phyloP scores from a whole-genome alignment of 768 basidiomycete species.

The Boletus tomentosulus region DNA sequence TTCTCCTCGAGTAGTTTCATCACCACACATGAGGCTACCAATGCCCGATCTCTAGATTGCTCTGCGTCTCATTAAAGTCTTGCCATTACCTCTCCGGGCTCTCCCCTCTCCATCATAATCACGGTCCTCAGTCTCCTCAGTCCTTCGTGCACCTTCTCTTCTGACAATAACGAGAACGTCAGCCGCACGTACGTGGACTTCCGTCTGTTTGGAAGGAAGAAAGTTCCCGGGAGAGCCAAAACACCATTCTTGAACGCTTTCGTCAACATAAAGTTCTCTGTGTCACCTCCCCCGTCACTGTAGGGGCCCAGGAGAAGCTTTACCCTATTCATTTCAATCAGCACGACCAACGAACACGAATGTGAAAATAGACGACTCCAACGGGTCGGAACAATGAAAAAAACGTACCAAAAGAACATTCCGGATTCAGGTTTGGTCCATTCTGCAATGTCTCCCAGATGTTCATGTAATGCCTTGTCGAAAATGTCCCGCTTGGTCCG shows the following conservation, averaged over 20 bases:
- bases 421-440: slow-evolving; percentile 30
- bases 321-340: slow-evolving; percentile 41
- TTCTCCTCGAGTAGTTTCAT: no score
- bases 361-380: slow-evolving; percentile 1
- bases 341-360: neutral
- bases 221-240: slow-evolving; percentile 73
- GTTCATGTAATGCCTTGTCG: slow-evolving; percentile 60
- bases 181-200: slow-evolving; percentile 72
- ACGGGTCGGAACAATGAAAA: neutral
- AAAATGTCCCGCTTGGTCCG: slow-evolving; percentile 66
- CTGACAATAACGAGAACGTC: slow-evolving; percentile 60
- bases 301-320: slow-evolving; percentile 42
- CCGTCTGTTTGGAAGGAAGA: slow-evolving; percentile 62
- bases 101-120: slow-evolving; percentile 3
- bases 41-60: neutral
- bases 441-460: slow-evolving; percentile 38
- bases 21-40: neutral
- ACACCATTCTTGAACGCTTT: slow-evolving; percentile 73
- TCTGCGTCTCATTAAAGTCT: neutral
- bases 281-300: slow-evolving; percentile 46
- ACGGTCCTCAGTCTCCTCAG: slow-evolving; percentile 48
- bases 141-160: slow-evolving; percentile 65
- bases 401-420: slow-evolving; percentile 76
- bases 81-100: neutral
- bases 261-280: slow-evolving; percentile 59